Base-by-base conservation (phyloP, 805 yeast genomes). In the Metschnikowia gelsemii region DNA sequence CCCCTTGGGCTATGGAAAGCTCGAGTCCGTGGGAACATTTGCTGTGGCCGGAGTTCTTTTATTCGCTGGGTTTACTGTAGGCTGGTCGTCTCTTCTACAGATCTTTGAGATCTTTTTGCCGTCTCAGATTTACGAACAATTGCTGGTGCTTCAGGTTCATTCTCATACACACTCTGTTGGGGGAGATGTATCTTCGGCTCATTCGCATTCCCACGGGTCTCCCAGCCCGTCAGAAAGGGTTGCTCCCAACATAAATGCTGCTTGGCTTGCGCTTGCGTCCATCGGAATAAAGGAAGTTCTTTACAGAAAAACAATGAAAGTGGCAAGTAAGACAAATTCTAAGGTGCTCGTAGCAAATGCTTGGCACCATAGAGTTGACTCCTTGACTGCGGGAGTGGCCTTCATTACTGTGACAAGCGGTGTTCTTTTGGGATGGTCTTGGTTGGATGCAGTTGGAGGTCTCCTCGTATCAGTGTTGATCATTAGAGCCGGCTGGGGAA, bases 291-390 rank as follows among this genome's bases (percentile, higher is more conserved):
- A 93, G 59, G 99, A 93, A 62, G 79, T 95, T 77, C 78, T 93
- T 30, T 93, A 79, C 64, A 79, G 79, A 44, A 85, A 87, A 9
- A 93, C 99, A 0, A 75, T 82, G 64, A 79, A 80, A 46, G 80
- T 93, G 17, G 99, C 97, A 1, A 70, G 72, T 35, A 70, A 76
- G 46, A 76, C 87, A 21, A 85, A 87, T 57, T 88, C 96, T 0
- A 87, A 88, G 48, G 98, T 93, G 3, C 72, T 93, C 35, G 80
- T 87, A 36, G 99, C 99, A 3, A 93, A 93, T 58, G 99, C 99
- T 3, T 93, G 99, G 98, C 99, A 93, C 62, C 99, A 93, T 59
- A 75, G 99, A 49, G 93, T 91, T 8, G 99, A 93, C 59, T 84
- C 96, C 0, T 62, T 93, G 53, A 95, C 98, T 1, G 87, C 97